phyloP scores from a whole-genome alignment of 139 green algal genomes.

The Trebouxia sp. region DNA sequence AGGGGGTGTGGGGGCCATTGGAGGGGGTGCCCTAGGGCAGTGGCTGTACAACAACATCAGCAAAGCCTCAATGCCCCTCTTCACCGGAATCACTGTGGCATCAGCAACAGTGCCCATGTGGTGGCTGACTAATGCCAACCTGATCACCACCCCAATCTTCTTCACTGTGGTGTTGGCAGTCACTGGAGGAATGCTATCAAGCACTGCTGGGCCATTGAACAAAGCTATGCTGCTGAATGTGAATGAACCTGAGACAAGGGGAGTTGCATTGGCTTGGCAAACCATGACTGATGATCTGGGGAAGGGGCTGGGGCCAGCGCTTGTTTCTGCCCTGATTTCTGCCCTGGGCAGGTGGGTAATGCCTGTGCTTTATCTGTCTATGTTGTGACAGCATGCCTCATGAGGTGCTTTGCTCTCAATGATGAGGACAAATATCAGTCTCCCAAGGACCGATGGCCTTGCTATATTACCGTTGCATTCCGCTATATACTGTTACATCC shows the following conservation, averaged over 20 bases:
- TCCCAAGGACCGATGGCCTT: background rate
- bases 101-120: slow-evolving; percentile 57
- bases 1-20: slow-evolving; percentile 65
- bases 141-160: slow-evolving; percentile 9
- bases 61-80: slow-evolving; percentile 48
- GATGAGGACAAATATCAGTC: background rate
- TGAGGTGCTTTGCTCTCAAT: background rate
- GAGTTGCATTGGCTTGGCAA: slow-evolving; percentile 75
- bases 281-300: slow-evolving; percentile 82
- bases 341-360: slow-evolving; percentile 38
- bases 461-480: background rate
- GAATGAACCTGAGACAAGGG: slow-evolving; percentile 79
- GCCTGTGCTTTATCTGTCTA: background rate
- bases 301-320: slow-evolving; percentile 68
- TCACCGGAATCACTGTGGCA: slow-evolving; percentile 54
- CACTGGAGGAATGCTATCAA: slow-evolving; percentile 33
- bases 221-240: slow-evolving; percentile 80
- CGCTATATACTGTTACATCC: background rate
- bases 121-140: slow-evolving; percentile 68
- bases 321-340: slow-evolving; percentile 72
- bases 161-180: slow-evolving; percentile 47
- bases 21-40: slow-evolving; percentile 71
- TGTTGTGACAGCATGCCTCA: background rate
- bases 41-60: slow-evolving; percentile 70
- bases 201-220: slow-evolving; percentile 29